Percentiles rank a stretch among this genome's conserved stretches.
Evolutionary conservation across 1,284 basidiomycete genomes (phyloP).

Genomic region (Ceraceosorus guamensis): DNA sequence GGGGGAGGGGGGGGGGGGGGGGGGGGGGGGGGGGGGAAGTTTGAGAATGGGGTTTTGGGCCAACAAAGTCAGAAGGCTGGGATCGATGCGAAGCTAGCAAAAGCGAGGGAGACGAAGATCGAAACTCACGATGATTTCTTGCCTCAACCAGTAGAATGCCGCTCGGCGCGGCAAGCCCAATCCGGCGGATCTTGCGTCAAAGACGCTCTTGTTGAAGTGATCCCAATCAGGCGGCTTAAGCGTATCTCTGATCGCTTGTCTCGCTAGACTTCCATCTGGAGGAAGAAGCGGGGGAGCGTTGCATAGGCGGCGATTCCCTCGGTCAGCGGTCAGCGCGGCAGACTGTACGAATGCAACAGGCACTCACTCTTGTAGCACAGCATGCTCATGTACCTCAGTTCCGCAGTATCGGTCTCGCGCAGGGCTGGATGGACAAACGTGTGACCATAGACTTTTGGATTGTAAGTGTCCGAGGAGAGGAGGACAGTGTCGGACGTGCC

Average conservation of each 20-base stretch:
- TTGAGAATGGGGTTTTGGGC: neutral
- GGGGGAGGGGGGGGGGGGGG: too few relatives aligned
- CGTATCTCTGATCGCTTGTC: slow-evolving; percentile 69
- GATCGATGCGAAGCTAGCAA: neutral
- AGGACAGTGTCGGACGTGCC: slow-evolving; percentile 85
- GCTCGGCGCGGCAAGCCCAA: slow-evolving; percentile 31
- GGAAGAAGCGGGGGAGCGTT: slow-evolving; percentile 25
- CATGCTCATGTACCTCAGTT: slow-evolving; percentile 51
- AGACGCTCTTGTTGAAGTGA: slow-evolving; percentile 64
- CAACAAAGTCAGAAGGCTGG: neutral
- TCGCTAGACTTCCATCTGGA: slow-evolving; percentile 48
- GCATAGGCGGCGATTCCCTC: slow-evolving; percentile 51
- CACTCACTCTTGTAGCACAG: slow-evolving; percentile 52
- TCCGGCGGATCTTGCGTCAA: slow-evolving; percentile 16
- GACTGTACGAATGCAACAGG: slow-evolving; percentile 45
- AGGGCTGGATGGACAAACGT: slow-evolving; percentile 53
- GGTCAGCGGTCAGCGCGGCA: too few relatives aligned
- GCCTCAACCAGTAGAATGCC: slow-evolving; percentile 69
- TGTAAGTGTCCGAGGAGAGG: slow-evolving; percentile 55
- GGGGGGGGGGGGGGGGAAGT: neutral
- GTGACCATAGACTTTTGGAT: slow-evolving; percentile 52
- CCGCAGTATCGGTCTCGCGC: neutral
- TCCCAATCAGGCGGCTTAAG: slow-evolving; percentile 64
- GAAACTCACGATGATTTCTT: slow-evolving; percentile 63
- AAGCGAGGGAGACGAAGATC: neutral